These are phyloP conservation scores for Didymella keratinophila DNA, from an alignment of 2,329 filamentous ascomycete genomes.

Conservation along the genomic window DNA sequence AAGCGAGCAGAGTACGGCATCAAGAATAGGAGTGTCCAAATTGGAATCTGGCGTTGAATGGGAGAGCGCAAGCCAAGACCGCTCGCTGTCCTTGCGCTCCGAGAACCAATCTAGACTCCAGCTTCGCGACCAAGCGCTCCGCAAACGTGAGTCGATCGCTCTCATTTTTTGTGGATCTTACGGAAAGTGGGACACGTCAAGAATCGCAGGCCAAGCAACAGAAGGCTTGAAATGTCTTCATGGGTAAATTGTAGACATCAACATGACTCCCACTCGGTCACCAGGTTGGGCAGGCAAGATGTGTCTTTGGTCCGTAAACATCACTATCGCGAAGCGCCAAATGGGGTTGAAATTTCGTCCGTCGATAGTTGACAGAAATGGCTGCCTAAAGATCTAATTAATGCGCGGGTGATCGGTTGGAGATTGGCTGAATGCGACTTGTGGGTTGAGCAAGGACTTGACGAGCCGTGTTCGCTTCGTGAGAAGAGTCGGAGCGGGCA, in stretches of 20 bases:
- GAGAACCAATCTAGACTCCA: constrained; percentile 6
- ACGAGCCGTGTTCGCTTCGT: constrained; percentile 14
- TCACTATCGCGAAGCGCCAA: not conserved
- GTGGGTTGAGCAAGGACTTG: constrained; percentile 16
- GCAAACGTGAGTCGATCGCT: constrained; percentile 10
- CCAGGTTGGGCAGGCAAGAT: not conserved
- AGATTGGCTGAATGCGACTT: constrained; percentile 7
- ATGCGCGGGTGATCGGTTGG: constrained; percentile 6
- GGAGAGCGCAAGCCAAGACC: constrained; percentile 16
- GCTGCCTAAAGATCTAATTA: constrained; percentile 19
- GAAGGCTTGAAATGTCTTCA: constrained; percentile 13
- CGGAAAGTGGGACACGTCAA: constrained; percentile 14
- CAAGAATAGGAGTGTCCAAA: constrained; percentile 9
- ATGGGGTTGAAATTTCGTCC: constrained; percentile 17
- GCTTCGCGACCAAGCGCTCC: constrained; percentile 4
- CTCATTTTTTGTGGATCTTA: constrained; percentile 7
- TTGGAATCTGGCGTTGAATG: constrained; percentile 6
- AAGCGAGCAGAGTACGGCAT: not conserved
- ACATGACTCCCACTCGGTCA: not conserved
- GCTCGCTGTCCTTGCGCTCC: constrained; percentile 13
- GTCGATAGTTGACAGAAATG: constrained; percentile 10
- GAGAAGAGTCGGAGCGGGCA: constrained; percentile 10
- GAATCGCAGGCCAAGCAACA: constrained; percentile 11
- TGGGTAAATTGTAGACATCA: not conserved
- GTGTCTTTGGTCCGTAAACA: constrained; percentile 2